A percentile compares a stretch with the other conserved stretches of the same genome.
These are phyloP conservation scores for Rhexocercosporidium sp. DNA, from an alignment of 2,329 filamentous ascomycete genomes.

Conservation along the genomic window DNA sequence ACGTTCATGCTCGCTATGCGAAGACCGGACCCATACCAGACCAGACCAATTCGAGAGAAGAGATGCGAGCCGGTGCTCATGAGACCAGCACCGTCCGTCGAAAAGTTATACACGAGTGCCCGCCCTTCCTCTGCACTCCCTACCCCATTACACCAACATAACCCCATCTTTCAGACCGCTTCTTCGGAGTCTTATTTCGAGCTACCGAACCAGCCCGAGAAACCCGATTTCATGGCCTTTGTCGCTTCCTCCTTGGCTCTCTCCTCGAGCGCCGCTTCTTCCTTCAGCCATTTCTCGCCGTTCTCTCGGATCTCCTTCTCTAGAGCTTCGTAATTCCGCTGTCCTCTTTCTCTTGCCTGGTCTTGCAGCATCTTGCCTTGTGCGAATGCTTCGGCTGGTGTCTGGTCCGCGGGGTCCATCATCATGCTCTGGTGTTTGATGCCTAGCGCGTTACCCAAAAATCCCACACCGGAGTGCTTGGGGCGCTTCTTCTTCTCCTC, in stretches of 20 bases:
- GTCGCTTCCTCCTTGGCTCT: conserved; percentile 89
- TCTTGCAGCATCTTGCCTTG: conserved; percentile 98
- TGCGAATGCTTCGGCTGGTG: conserved; percentile 76
- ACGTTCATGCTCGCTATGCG: conserved; percentile 24
- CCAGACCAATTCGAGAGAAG: conserved; percentile 21
- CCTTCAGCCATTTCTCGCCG: conserved; percentile 93
- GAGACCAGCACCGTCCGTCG: conserved; percentile 12
- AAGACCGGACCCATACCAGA: conserved; percentile 3
- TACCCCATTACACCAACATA: conserved; percentile 13
- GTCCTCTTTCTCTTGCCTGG: conserved; percentile 88
- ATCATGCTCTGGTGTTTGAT: conserved; percentile 74
- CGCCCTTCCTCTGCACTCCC: conserved; percentile 9
- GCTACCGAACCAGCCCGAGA: conserved; percentile 61
- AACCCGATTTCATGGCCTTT: conserved; percentile 86
- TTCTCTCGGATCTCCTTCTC: conserved; percentile 93
- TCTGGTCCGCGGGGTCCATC: conserved; percentile 67
- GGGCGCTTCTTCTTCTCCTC: conserved; percentile 69
- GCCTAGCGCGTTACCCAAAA: conserved; percentile 75
- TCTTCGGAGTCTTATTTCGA: conserved; percentile 8
- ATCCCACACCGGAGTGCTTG: conserved; percentile 67
- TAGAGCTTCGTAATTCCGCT: conserved; percentile 85
- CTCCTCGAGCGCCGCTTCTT: conserved; percentile 88
- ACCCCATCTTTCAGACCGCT: conserved; percentile 9
- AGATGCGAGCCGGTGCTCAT: conserved; percentile 25
- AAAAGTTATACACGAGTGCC: conserved; percentile 27